phyloP scores from a whole-genome alignment of 176 grass and related monocot species.

The Microstegium vimineum region DNA sequence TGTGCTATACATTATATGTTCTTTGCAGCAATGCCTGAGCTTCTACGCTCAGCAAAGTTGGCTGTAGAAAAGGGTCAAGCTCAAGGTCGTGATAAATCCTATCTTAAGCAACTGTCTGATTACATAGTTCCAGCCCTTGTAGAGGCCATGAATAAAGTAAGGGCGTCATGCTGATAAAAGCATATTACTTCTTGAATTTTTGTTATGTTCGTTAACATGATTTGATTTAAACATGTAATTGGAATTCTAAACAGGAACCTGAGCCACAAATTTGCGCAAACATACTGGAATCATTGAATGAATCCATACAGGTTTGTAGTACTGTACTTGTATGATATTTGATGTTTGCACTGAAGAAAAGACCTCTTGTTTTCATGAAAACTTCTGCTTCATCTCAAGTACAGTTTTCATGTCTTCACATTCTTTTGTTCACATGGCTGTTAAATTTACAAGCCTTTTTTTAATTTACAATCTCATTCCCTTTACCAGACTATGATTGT shows the following conservation, averaged over 20 bases:
- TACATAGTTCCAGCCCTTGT: slow-evolving; percentile 78
- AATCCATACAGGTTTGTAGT: slow-evolving; percentile 59
- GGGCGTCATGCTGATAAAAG: slow-evolving; percentile 17
- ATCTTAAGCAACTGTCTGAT: slow-evolving; percentile 71
- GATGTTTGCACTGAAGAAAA: slow-evolving; percentile 11
- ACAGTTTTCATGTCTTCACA: slow-evolving; percentile 9
- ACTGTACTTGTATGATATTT: slow-evolving; percentile 3
- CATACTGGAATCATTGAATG: slow-evolving; percentile 65
- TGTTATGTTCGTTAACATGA: slow-evolving; percentile 16
- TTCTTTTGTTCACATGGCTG: slow-evolving; percentile 10
- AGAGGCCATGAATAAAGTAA: slow-evolving; percentile 77
- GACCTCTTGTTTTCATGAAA: neutral
- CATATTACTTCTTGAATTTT: neutral
- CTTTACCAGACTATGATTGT: neutral
- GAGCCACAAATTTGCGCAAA: slow-evolving; percentile 69
- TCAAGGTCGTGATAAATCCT: slow-evolving; percentile 67
- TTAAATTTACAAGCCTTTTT: slow-evolving; percentile 8
- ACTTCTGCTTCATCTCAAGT: slow-evolving; percentile 6
- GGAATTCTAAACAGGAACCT: slow-evolving; percentile 58
- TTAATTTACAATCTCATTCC: neutral
- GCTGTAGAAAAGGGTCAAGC: slow-evolving; percentile 65
- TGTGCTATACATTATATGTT: slow-evolving; percentile 16
- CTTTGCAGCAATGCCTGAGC: slow-evolving; percentile 65
- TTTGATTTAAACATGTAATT: slow-evolving; percentile 27
- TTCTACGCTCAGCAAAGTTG: slow-evolving; percentile 69